These are phyloP conservation scores for Allantophomopsis lycopodina DNA, from an alignment of 2,329 filamentous ascomycete genomes.

Conservation along the genomic window DNA sequence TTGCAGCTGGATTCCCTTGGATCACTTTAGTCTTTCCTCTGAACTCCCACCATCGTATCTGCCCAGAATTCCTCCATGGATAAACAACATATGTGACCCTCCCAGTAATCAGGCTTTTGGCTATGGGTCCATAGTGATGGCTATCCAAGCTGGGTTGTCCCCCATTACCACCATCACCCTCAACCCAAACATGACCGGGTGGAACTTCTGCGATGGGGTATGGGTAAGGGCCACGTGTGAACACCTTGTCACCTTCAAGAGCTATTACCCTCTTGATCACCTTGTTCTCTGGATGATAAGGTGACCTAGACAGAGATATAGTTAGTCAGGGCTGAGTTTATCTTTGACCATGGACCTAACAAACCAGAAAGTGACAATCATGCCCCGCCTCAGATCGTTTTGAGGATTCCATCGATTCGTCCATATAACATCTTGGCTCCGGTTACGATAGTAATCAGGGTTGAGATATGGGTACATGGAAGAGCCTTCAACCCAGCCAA, in stretches of 20 bases:
- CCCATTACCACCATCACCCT: conserved; percentile 61
- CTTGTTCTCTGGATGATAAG: conserved; percentile 51
- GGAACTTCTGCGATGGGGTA: conserved; percentile 50
- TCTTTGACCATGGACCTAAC: conserved; percentile 7
- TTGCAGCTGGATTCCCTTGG: conserved; percentile 11
- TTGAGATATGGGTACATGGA: conserved; percentile 76
- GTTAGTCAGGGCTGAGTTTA: conserved; percentile 5
- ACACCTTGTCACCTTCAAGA: conserved; percentile 65
- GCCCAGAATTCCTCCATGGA: conserved; percentile 46
- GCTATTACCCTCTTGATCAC: conserved; percentile 76
- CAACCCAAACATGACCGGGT: conserved; percentile 82
- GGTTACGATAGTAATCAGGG: conserved; percentile 43
- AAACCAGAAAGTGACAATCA: conserved; percentile 60
- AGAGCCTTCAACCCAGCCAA: conserved; percentile 41
- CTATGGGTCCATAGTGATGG: conserved; percentile 80
- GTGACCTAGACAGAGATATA: conserved; percentile 37
- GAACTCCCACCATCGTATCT: conserved; percentile 41
- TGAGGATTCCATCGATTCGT: conserved; percentile 45
- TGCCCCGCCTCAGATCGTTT: conserved; percentile 49
- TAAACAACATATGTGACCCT: conserved; percentile 60
- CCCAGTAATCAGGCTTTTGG: conserved; percentile 61
- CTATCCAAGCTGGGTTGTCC: conserved; percentile 64
- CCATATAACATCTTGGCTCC: conserved; percentile 38
- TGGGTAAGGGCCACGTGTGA: conserved; percentile 47
- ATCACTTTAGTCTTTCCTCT: conserved; percentile 26